Evolutionary conservation across 495 filamentous ascomycete species (phyloP).

Genomic region (Talaromyces borbonicus): DNA sequence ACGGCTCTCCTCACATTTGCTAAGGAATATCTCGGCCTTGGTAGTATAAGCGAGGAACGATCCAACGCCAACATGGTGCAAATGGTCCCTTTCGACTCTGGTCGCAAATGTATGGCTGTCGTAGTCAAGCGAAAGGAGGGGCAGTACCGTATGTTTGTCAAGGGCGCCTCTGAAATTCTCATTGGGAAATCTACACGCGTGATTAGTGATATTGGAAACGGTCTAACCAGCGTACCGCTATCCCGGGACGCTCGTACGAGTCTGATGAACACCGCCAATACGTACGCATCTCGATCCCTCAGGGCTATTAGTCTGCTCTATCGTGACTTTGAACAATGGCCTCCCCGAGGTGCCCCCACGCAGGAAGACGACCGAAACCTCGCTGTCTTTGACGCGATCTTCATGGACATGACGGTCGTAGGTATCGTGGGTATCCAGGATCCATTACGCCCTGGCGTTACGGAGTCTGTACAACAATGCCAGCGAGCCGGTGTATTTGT

Average conservation of each 20-base stretch:
- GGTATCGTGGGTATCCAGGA: conserved; percentile 83
- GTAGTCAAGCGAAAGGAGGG: conserved; percentile 59
- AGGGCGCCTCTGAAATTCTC: conserved; percentile 86
- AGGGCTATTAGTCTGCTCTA: conserved; percentile 82
- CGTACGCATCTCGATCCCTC: conserved; percentile 72
- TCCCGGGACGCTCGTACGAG: conserved; percentile 47
- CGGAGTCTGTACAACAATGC: conserved; percentile 64
- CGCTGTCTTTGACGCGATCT: conserved; percentile 70
- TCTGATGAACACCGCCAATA: conserved; percentile 56
- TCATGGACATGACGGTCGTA: conserved; percentile 67
- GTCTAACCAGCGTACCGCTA: conserved; percentile 43
- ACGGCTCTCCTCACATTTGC: conserved; percentile 72
- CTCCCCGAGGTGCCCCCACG: conserved; percentile 56
- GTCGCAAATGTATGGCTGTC: conserved; percentile 80
- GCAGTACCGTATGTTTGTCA: conserved; percentile 65
- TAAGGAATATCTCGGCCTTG: conserved; percentile 66
- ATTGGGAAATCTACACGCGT: conserved; percentile 61
- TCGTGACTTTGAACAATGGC: conserved; percentile 84
- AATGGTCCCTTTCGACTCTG: conserved; percentile 77
- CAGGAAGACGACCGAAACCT: conserved; percentile 59
- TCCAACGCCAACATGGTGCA: conserved; percentile 60
- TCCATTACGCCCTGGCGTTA: conserved; percentile 68
- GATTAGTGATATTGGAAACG: conserved; percentile 58
- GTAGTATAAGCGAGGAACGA: conserved; percentile 56
- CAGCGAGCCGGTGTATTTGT: conserved; percentile 74